These are phyloP conservation scores for Coniochaeta hoffmannii DNA, from an alignment of 2,329 filamentous ascomycete genomes.

Conservation along the genomic window DNA sequence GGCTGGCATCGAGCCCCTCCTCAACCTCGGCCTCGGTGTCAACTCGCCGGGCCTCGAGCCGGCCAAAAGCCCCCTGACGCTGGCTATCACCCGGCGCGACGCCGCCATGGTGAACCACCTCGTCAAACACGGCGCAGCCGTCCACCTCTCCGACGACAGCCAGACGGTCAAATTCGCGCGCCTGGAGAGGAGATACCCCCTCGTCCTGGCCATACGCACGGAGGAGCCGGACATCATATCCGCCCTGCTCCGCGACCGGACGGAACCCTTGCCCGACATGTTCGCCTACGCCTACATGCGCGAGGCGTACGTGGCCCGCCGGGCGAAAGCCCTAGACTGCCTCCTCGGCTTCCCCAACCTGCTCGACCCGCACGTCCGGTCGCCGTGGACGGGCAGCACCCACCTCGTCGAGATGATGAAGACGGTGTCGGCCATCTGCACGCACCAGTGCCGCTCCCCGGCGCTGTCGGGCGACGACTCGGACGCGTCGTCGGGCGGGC, in stretches of 20 bases:
- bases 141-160: slow-evolving; percentile 20
- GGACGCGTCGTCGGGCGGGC: neutral
- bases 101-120: neutral
- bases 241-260: neutral
- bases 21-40: neutral
- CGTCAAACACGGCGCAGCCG: slow-evolving; percentile 15
- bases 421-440: neutral
- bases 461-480: neutral
- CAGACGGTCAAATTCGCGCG: slow-evolving; percentile 14
- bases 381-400: neutral
- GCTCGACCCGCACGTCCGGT: slow-evolving; percentile 2
- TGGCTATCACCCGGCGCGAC: neutral
- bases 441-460: neutral
- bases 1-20: neutral
- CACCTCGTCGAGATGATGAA: slow-evolving; percentile 1
- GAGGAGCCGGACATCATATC: slow-evolving; percentile 2
- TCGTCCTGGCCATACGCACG: slow-evolving; percentile 1
- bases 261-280: neutral
- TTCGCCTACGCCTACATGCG: slow-evolving; percentile 5
- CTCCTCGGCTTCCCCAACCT: slow-evolving; percentile 1
- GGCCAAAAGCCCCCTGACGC: neutral
- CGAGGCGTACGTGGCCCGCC: slow-evolving; percentile 3
- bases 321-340: neutral
- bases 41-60: neutral
- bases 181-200: neutral